These are phyloP conservation scores for Exsudoporus floridanus DNA, from an alignment of 1,284 basidiomycete genomes.

Conservation along the genomic window DNA sequence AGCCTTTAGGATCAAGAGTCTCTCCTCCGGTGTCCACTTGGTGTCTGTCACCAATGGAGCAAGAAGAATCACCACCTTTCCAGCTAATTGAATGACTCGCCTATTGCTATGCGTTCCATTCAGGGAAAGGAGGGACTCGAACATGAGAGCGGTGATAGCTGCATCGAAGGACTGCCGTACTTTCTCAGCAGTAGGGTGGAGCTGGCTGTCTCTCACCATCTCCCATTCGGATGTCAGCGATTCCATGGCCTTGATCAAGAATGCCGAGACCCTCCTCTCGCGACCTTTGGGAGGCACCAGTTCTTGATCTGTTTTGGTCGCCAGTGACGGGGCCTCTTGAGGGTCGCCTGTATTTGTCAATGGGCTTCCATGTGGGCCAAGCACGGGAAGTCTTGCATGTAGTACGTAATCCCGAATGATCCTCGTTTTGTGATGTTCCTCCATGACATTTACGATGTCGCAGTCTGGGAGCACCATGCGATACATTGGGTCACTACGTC, in stretches of 20 bases:
- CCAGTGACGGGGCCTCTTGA: conserved; percentile 6
- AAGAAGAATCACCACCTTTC: conserved; percentile 51
- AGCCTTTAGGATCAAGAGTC: conserved; percentile 58
- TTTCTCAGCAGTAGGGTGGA: conserved; percentile 54
- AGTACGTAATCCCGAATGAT: conserved; percentile 72
- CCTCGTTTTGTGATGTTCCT: conserved; percentile 55
- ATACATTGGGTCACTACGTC: conserved; percentile 46
- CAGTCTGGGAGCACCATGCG: conserved; percentile 63
- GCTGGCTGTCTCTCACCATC: conserved; percentile 31
- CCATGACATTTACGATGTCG: conserved; percentile 57
- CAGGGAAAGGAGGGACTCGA: conserved; percentile 63
- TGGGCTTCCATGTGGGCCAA: conserved; percentile 17
- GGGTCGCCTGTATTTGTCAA: not conserved
- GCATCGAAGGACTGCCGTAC: conserved; percentile 69
- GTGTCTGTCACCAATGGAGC: conserved; percentile 42
- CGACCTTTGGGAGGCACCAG: conserved; percentile 48
- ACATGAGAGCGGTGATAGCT: conserved; percentile 60
- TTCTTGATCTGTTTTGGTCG: conserved; percentile 28
- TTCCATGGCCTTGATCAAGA: conserved; percentile 62
- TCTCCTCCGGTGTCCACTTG: conserved; percentile 62
- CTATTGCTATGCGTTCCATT: conserved; percentile 62
- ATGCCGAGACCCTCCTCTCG: conserved; percentile 65
- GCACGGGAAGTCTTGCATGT: conserved; percentile 57
- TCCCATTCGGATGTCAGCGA: conserved; percentile 52
- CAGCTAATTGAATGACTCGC: conserved; percentile 61